These are phyloP conservation scores for Cenchrus purpureus DNA, from an alignment of 176 grass and related monocot genomes.

Conservation along the genomic window DNA sequence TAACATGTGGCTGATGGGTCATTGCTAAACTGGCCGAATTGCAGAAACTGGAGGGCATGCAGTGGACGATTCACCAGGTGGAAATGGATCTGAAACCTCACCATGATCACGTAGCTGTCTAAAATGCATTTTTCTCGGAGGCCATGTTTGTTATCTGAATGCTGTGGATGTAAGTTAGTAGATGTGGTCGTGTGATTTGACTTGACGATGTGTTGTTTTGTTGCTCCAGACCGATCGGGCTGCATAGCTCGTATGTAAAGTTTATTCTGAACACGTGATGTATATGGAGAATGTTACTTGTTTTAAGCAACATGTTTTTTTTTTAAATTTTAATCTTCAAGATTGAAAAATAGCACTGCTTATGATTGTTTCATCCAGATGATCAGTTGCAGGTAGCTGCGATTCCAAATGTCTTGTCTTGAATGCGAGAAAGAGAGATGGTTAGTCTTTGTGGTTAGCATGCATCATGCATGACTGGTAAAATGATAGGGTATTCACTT, in stretches of 20 bases:
- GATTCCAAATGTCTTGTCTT: no score
- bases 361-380: neutral
- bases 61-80: slow-evolving; percentile 97
- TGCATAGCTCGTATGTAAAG: slow-evolving; percentile 16
- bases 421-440: no score
- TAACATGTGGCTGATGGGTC: neutral
- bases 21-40: slow-evolving; percentile 16
- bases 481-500: no score
- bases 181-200: neutral
- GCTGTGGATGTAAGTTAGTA: neutral
- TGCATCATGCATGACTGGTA: no score
- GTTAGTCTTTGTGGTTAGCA: no score
- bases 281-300: neutral
- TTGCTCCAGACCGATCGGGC: neutral
- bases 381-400: neutral
- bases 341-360: neutral
- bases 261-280: neutral
- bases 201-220: neutral
- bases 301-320: neutral
- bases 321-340: neutral
- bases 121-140: neutral
- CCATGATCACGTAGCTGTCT: slow-evolving; percentile 45
- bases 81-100: slow-evolving; percentile 92
- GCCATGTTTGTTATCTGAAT: slow-evolving; percentile 1
- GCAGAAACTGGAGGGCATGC: slow-evolving; percentile 97